A percentile compares a stretch with the other conserved stretches of the same genome.
phyloP scores from a whole-genome alignment of 1,139 yeast genomes.

The Debaryomyces sp. region DNA sequence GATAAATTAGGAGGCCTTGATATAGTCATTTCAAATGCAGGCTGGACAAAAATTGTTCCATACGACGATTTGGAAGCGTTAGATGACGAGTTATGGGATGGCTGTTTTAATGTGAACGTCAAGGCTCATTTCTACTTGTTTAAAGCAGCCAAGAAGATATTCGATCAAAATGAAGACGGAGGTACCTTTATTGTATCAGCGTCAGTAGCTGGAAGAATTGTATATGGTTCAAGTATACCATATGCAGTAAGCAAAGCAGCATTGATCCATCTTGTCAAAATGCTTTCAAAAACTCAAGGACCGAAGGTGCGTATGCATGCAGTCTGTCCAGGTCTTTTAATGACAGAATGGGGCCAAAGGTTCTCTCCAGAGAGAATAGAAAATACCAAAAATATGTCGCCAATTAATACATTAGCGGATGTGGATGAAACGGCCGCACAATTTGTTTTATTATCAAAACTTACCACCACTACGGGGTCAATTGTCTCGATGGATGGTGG shows the following conservation, averaged over 20 bases:
- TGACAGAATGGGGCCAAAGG: slow-evolving; percentile 42
- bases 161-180: slow-evolving; percentile 32
- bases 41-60: slow-evolving; percentile 26
- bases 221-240: slow-evolving; percentile 39
- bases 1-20: slow-evolving; percentile 40
- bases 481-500: slow-evolving; percentile 33
- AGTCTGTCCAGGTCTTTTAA: slow-evolving; percentile 40
- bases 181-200: slow-evolving; percentile 39
- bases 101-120: slow-evolving; percentile 24
- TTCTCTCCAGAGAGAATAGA: slow-evolving; percentile 31
- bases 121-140: slow-evolving; percentile 37
- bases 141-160: slow-evolving; percentile 31
- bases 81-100: slow-evolving; percentile 35
- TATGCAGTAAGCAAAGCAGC: slow-evolving; percentile 42
- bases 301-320: slow-evolving; percentile 39
- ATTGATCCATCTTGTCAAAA: slow-evolving; percentile 34
- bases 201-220: slow-evolving; percentile 38
- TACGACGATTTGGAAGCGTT: slow-evolving; percentile 29
- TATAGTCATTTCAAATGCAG: slow-evolving; percentile 50
- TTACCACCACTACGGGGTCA: slow-evolving; percentile 34
- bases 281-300: slow-evolving; percentile 38
- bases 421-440: slow-evolving; percentile 37
- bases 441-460: slow-evolving; percentile 30
- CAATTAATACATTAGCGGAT: slow-evolving; percentile 28
- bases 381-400: slow-evolving; percentile 22